Base-by-base conservation (phyloP, 441 rosid genomes). In the Aquilaria agallochum region DNA sequence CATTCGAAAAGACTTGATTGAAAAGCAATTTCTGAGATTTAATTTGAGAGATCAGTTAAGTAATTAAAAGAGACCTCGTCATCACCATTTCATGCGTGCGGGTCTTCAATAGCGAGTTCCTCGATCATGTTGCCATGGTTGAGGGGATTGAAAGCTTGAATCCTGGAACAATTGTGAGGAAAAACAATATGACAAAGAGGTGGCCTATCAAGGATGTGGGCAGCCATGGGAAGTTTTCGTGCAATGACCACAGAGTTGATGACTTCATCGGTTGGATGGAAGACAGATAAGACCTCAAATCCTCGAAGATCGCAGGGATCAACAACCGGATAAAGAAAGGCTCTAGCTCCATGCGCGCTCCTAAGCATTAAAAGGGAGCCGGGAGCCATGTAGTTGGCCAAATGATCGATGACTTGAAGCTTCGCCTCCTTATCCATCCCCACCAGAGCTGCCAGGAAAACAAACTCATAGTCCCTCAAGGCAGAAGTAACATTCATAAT, bases 281-380 rank as follows among this genome's bases (percentile, higher is more conserved):
- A 85, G 51, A 81, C 73, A 0, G 87, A 84, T 5, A 90, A 75
- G n/a, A 88, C 83, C 71, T 90, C 76, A 15, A 94, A 94, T 31
- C 93, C 96, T 47, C 46, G 71, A 15, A 94, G 87, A 62, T 94
- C 97, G 67, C 73, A 63, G n/a, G 85, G 83, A 54, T 90, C 81
- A 2, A 94, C 75, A 48, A 90, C 81, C 0, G 98, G 98, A 49
- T 89, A 90, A 1, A 94, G 95, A 58, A 94, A 90, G 4, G 83
- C 92, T 67, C 97, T 76, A 66, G 97, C 95, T 6, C 93, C 95
- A 49, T 93, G 89, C 31, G 95, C 96, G 11, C 98, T 90, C 76
- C 98, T 81, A 20, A 89, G 72, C 97, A 94, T 79, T 45, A 90
- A 62, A 0, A 85, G n/a, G 40, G 90, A 82, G 9, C 89, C 92